Conservation (phyloP, 2,329 filamentous ascomycete species). For the Nemania abortiva region DNA sequence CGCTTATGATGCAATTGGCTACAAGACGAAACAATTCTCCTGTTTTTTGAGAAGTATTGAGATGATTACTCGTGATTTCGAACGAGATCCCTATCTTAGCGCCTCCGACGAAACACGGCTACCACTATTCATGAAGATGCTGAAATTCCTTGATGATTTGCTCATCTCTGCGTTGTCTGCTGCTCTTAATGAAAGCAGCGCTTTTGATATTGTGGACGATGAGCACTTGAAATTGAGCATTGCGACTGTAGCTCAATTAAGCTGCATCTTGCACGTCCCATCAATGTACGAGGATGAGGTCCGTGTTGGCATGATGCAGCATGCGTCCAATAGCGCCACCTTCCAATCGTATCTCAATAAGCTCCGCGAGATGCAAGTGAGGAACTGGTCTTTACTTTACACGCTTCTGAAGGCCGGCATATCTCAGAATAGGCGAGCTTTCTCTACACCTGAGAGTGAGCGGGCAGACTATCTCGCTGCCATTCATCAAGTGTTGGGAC, state of each 20-base stretch:
- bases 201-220: slow-evolving; percentile 87
- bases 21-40: slow-evolving; percentile 87
- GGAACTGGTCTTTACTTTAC: slow-evolving; percentile 90
- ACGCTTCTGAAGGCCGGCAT: slow-evolving; percentile 81
- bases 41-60: slow-evolving; percentile 89
- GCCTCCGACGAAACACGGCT: slow-evolving; percentile 74
- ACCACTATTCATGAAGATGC: slow-evolving; percentile 76
- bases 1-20: slow-evolving; percentile 87
- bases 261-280: slow-evolving; percentile 81
- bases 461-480: slow-evolving; percentile 83
- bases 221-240: slow-evolving; percentile 80
- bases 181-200: slow-evolving; percentile 72
- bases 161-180: slow-evolving; percentile 77
- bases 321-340: slow-evolving; percentile 68
- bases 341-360: slow-evolving; percentile 73
- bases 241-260: slow-evolving; percentile 76
- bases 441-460: slow-evolving; percentile 76
- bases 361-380: slow-evolving; percentile 87
- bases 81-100: slow-evolving; percentile 71
- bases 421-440: slow-evolving; percentile 72
- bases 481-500: slow-evolving; percentile 85
- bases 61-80: slow-evolving; percentile 75
- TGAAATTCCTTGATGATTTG: slow-evolving; percentile 84
- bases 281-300: slow-evolving; percentile 87
- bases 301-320: slow-evolving; percentile 77